Base-by-base conservation (phyloP, 768 basidiomycete species). In the Podaxis carcinomalis region DNA sequence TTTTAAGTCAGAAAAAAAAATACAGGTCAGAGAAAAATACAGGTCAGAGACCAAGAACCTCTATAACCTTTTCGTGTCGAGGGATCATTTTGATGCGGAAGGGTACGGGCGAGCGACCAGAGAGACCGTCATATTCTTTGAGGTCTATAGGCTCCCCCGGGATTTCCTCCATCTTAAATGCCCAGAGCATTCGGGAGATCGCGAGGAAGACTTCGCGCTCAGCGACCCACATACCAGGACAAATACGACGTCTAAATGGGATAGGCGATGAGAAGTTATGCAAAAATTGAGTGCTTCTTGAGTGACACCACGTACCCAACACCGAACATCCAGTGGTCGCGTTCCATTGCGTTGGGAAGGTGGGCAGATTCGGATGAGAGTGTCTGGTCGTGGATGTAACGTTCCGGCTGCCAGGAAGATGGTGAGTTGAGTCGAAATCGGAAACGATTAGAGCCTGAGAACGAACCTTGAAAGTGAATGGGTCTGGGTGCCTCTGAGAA, bases 251-350 rank as follows among this genome's bases (percentile, higher is more conserved):
- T 27, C 74, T 75, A 39, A 7, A 44, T 16, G 19, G 14, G 19
- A 19, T 13, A 25, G 9, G 13, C 19, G 21, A 49, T 19, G 21
- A 11, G 23, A 23, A 7, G 2, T 11, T 21, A 11, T 49, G 7
- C 32, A 27, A 27, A 11, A 3, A 49, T 3, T 19, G 3, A 11
- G 11, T 3, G 5, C n/a, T 19, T 19, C 2, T 10, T 7, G 9
- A 46, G 19, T n/a, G 40, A 6, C 40, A 37, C 27, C 27, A 68
- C 74, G 28, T 63, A 82, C 80, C 80, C 81, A 1, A 69, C 79
- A 14, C 81, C 81, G 56, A 80, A 82, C 67, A 75, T 74, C 81
- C 81, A 82, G 58, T 82, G 78, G 62, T 82, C 81, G 39, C 80
- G 75, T 54, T 82, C 71, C 63, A 71, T 70, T 6, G 78, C 71